Conservation (phyloP, 495 filamentous ascomycete genomes). For the Penicillium argentinense region DNA sequence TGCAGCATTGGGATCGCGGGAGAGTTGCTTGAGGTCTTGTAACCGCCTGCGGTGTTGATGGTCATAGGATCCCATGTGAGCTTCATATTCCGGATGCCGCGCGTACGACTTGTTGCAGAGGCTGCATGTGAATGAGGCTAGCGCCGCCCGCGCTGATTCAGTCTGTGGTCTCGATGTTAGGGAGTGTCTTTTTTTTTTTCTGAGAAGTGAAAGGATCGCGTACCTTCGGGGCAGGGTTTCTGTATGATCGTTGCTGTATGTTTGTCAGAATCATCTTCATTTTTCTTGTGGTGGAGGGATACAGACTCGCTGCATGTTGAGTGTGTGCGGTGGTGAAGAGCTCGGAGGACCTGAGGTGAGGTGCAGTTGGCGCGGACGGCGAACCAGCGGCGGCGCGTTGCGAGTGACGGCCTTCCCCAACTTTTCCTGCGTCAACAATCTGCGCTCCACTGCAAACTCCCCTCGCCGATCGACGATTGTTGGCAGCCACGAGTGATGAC, state of each 20-base stretch:
- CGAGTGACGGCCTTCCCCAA: not conserved
- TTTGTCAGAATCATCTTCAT: not conserved
- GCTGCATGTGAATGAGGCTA: slow-evolving; percentile 82
- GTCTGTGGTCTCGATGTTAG: slow-evolving; percentile 51
- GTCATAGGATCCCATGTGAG: slow-evolving; percentile 61
- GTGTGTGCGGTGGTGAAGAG: too few relatives aligned
- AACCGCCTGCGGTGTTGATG: slow-evolving; percentile 64
- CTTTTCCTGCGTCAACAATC: too few relatives aligned
- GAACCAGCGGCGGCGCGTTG: slow-evolving; percentile 16
- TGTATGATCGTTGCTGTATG: slow-evolving; percentile 39
- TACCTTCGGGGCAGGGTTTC: slow-evolving; percentile 55
- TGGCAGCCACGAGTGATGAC: too few relatives aligned
- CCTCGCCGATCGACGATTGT: too few relatives aligned
- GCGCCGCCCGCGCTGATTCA: slow-evolving; percentile 80
- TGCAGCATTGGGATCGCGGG: slow-evolving; percentile 55
- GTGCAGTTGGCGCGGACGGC: slow-evolving; percentile 7
- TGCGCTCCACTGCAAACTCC: too few relatives aligned
- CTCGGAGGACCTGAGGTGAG: too few relatives aligned
- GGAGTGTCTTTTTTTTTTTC: too few relatives aligned
- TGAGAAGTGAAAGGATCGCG: too few relatives aligned
- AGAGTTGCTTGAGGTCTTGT: slow-evolving; percentile 62
- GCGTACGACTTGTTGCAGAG: slow-evolving; percentile 62
- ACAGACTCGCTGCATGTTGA: slow-evolving; percentile 15
- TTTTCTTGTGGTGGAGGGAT: not conserved
- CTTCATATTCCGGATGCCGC: slow-evolving; percentile 61